Conservation (phyloP, 768 basidiomycete species). For the Tremella mesenterica region DNA sequence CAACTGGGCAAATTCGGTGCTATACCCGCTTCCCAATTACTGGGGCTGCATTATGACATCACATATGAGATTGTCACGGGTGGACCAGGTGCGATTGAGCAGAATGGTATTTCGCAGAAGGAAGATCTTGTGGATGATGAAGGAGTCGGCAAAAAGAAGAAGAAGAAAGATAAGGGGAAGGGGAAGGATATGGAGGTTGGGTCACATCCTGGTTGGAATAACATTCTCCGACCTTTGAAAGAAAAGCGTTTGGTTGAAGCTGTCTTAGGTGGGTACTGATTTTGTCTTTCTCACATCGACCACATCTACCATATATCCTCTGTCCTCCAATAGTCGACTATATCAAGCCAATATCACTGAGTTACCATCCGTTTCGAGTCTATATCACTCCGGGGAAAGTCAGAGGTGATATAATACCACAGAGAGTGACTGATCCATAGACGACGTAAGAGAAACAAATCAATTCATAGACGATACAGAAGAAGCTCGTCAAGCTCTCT, state of each 20-base stretch:
- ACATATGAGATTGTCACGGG: slow-evolving; percentile 63
- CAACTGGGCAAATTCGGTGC: slow-evolving; percentile 77
- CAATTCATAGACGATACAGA: slow-evolving; percentile 80
- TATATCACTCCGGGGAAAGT: too few species aligned
- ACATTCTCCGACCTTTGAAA: slow-evolving; percentile 26
- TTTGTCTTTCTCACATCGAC: not conserved
- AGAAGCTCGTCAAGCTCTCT: slow-evolving; percentile 43
- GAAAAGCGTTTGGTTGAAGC: slow-evolving; percentile 26
- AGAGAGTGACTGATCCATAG: slow-evolving; percentile 51
- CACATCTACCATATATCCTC: not conserved
- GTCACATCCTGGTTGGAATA: slow-evolving; percentile 18
- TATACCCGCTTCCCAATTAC: slow-evolving; percentile 67
- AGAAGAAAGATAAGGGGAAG: slow-evolving; percentile 56
- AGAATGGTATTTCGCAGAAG: not conserved
- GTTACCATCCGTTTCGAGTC: too few species aligned
- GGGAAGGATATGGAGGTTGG: slow-evolving; percentile 52
- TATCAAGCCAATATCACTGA: too few species aligned
- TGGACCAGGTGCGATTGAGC: not conserved
- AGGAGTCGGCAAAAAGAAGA: slow-evolving; percentile 9
- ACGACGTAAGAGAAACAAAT: slow-evolving; percentile 95
- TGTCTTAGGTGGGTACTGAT: slow-evolving; percentile 18
- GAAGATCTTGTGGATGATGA: not conserved
- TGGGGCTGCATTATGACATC: slow-evolving; percentile 76
- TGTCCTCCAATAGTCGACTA: too few species aligned
- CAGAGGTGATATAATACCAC: not conserved